Evolutionary conservation across 2,329 filamentous ascomycete species (phyloP).

Genomic region (Biscogniauxia mediterranea): DNA sequence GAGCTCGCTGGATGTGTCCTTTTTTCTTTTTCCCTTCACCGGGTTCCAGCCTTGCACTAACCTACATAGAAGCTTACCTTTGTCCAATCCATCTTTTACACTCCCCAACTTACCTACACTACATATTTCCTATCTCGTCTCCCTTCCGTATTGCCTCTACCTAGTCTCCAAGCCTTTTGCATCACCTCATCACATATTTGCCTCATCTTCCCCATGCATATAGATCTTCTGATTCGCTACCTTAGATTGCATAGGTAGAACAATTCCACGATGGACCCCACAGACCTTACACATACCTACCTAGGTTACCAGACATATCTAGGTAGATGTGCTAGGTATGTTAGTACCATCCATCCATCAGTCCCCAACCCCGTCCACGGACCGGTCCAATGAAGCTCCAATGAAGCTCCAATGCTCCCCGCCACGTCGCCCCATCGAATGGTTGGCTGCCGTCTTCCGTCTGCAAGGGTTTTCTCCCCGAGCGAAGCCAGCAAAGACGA

Average conservation of each 20-base stretch:
- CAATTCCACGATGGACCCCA: neutral
- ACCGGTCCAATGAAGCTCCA: constrained; percentile 6
- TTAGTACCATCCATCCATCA: too few species aligned
- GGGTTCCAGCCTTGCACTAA: neutral
- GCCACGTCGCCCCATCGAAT: constrained; percentile 18
- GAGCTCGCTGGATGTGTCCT: neutral
- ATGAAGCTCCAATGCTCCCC: constrained; percentile 10
- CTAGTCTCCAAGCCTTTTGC: neutral
- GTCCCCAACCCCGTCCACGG: neutral
- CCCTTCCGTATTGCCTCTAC: neutral
- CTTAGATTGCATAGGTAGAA: neutral
- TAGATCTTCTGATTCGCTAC: neutral
- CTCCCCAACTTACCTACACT: too few species aligned
- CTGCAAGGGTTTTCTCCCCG: constrained; percentile 16
- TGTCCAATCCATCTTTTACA: too few species aligned
- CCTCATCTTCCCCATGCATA: neutral
- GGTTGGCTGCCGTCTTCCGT: constrained; percentile 23
- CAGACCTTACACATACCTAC: constrained; percentile 1
- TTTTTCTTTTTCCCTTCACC: neutral
- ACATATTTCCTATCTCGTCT: neutral
- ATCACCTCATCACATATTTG: neutral
- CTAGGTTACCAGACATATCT: constrained; percentile 4
- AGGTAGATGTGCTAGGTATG: constrained; percentile 3
- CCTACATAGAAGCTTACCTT: too few species aligned
- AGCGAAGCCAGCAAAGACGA: constrained; percentile 36